Base-by-base conservation (phyloP, 2,329 filamentous ascomycete genomes). In the Fusarium miscanthi region DNA sequence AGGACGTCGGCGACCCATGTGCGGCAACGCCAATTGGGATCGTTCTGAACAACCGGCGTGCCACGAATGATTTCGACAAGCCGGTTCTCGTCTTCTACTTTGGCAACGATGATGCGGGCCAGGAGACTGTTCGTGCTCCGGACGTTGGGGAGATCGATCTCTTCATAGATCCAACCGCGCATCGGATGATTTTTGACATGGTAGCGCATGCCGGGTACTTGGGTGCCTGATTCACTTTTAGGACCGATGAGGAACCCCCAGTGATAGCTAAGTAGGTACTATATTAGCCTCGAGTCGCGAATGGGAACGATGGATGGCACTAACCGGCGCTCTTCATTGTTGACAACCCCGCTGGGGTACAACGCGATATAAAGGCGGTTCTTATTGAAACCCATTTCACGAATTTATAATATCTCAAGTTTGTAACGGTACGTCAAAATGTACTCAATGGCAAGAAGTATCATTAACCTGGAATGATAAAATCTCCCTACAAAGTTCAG, bases 1-100 rank as follows among this genome's bases (percentile, higher is more conserved):
- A 86, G 52, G 1, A 77, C 83, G 25, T 80, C 72, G 10, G 72
- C 76, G 11, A 84, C 74, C 84, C 83, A 86, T 7, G 74, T 76
- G 9, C 80, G 79, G 65, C 82, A 85, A n/a, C 78, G 79, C 80
- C 82, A 86, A 46, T 73, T 11, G 1, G 78, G 76, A 45, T 84
- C 78, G 48, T 72, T 66, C 51, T 82, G 76, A 7, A 81, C 64
- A 10, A 85, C 65, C 8, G 81, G 80, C 9, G 79, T 71, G 3
- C 51, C 41, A 23, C 77, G 76, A 9, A 85, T 57, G 33, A 83
- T 80, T 2, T 75, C 56, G 19, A 79, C 35, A 7, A 85, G 77
- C 2, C 78, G 75, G 21, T 63, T 4, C 12, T 30, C 25, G 3
- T 45, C 43, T 23, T 53, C 81, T 74, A 63, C 85, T 75, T 25